These are phyloP conservation scores for Limnanthes douglasii DNA, from an alignment of 345 rosid species.

Conservation along the genomic window DNA sequence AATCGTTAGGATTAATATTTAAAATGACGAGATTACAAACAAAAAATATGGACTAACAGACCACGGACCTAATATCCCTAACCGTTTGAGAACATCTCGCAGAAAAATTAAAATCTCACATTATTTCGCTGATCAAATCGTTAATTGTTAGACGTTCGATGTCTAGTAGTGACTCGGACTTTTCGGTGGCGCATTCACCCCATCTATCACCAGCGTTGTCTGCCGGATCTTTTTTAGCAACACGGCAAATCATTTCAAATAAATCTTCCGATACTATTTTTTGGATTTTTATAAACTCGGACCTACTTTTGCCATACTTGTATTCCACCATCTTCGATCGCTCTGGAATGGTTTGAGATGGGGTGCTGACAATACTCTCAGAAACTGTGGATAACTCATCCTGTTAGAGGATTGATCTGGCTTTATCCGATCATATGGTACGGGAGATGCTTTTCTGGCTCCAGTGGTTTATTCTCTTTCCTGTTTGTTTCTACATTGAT, in stretches of 20 bases:
- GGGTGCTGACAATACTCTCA: constrained; percentile 29
- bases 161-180: constrained; percentile 62
- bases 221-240: constrained; percentile 57
- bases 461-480: too few relatives aligned
- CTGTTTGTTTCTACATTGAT: constrained; percentile 18
- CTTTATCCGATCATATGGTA: constrained; percentile 14
- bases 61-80: too few relatives aligned
- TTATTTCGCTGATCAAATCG: constrained; percentile 76
- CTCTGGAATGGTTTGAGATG: constrained; percentile 31
- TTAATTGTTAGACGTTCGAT: constrained; percentile 69
- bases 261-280: constrained; percentile 54
- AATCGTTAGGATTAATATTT: too few relatives aligned
- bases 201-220: constrained; percentile 41
- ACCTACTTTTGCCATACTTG: constrained; percentile 44
- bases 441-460: constrained; percentile 30
- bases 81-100: too few relatives aligned
- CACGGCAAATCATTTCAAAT: constrained; percentile 48
- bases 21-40: too few relatives aligned
- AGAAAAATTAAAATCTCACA: too few relatives aligned
- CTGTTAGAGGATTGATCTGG: constrained; percentile 12
- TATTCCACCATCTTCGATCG: constrained; percentile 38
- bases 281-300: constrained; percentile 58
- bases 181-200: constrained; percentile 48
- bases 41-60: too few relatives aligned
- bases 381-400: constrained; percentile 45